phyloP scores from a whole-genome alignment of 495 filamentous ascomycete genomes.

The Penicillium verhagenii region DNA sequence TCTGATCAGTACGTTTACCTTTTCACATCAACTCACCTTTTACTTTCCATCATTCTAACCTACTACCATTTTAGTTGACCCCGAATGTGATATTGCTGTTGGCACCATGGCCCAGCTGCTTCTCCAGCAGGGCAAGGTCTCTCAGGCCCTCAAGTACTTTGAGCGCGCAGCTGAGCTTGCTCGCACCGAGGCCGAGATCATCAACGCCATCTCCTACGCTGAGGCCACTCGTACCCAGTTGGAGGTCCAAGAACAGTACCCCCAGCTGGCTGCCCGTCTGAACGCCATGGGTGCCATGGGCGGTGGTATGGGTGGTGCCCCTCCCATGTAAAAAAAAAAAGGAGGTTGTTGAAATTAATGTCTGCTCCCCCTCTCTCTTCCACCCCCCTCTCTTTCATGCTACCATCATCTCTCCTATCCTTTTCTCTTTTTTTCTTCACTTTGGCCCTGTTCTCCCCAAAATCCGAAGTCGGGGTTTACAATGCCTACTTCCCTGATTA shows the following conservation, averaged over 20 bases:
- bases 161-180: constrained; percentile 93
- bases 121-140: constrained; percentile 95
- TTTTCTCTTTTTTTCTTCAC: constrained; percentile 21
- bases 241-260: constrained; percentile 97
- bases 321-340: constrained; percentile 41
- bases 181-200: constrained; percentile 91
- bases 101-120: constrained; percentile 99
- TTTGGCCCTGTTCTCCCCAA: constrained; percentile 13
- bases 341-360: constrained; percentile 2
- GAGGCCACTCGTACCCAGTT: constrained; percentile 96
- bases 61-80: constrained; percentile 73
- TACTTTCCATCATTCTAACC: background rate
- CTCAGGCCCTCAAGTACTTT: constrained; percentile 93
- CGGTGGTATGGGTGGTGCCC: constrained; percentile 37
- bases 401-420: constrained; percentile 8
- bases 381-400: background rate
- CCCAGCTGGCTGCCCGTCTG: constrained; percentile 82
- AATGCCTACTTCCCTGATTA: constrained; percentile 17
- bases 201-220: constrained; percentile 95
- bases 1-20: constrained; percentile 77
- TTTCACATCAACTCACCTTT: background rate
- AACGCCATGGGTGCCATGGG: constrained; percentile 77
- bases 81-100: constrained; percentile 97
- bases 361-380: background rate
- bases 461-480: constrained; percentile 11